Conservation (phyloP, 495 filamentous ascomycete species). For the Penicillium paxilli region DNA sequence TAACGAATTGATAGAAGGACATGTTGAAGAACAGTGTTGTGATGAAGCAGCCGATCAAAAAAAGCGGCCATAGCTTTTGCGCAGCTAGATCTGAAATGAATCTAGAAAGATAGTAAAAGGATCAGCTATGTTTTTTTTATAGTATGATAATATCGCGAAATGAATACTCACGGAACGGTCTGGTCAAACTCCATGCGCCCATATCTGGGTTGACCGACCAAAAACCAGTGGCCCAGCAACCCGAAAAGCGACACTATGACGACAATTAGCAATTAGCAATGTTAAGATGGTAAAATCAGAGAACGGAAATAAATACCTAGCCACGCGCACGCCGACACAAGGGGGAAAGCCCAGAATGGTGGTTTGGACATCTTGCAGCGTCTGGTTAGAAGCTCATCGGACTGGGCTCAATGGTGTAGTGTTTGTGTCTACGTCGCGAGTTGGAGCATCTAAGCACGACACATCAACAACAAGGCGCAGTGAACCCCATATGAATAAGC, state of each 20-base stretch:
- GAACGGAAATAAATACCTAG: constrained; percentile 3
- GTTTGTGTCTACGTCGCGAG: background rate
- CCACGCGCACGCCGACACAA: constrained; percentile 13
- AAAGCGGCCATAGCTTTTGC: constrained; percentile 18
- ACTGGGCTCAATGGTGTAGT: background rate
- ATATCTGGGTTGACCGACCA: constrained; percentile 17
- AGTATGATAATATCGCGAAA: background rate
- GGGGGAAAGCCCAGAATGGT: constrained; percentile 10
- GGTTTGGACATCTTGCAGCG: background rate
- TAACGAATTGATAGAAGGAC: constrained; percentile 21
- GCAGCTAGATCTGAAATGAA: constrained; percentile 24
- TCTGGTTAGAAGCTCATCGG: background rate
- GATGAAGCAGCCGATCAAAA: constrained; percentile 17
- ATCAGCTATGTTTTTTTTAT: too few species aligned
- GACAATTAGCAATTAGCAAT: background rate
- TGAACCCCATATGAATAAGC: background rate
- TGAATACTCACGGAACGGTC: constrained; percentile 17
- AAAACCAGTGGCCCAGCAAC: constrained; percentile 20
- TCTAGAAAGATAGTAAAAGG: background rate
- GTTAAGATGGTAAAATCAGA: background rate
- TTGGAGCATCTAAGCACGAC: background rate
- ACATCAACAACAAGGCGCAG: background rate
- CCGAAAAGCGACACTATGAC: constrained; percentile 15
- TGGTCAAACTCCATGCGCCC: constrained; percentile 22
- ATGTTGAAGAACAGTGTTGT: constrained; percentile 18